phyloP scores from a whole-genome alignment of 2,329 filamentous ascomycete species.

The Ophiostoma tasmaniense region DNA sequence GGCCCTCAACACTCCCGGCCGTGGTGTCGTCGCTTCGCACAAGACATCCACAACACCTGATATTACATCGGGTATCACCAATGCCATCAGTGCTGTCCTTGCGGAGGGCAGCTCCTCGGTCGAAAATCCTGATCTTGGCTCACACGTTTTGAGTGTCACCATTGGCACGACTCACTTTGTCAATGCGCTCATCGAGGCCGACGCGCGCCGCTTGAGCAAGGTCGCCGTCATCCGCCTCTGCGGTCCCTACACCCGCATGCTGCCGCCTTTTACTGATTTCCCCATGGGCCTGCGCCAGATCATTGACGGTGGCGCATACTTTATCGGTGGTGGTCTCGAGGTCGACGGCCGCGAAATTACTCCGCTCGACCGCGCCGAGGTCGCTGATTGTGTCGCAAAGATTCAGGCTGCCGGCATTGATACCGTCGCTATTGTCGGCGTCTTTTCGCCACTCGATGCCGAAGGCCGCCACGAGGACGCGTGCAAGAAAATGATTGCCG shows the following conservation, averaged over 20 bases:
- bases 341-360: conserved; percentile 41
- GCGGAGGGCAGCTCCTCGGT: neutral
- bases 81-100: conserved; percentile 18
- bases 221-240: conserved; percentile 28
- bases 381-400: conserved; percentile 15
- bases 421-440: conserved; percentile 47
- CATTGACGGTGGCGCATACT: conserved; percentile 37
- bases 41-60: conserved; percentile 29
- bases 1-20: conserved; percentile 21
- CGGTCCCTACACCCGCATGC: conserved; percentile 18
- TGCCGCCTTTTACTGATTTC: neutral
- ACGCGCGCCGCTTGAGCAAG: conserved; percentile 21
- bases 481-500: conserved; percentile 39
- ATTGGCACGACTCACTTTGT: conserved; percentile 20
- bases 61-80: conserved; percentile 19
- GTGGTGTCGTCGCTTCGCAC: conserved; percentile 18
- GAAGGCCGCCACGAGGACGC: conserved; percentile 42
- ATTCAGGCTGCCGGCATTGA: conserved; percentile 26
- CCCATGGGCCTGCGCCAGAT: conserved; percentile 26
- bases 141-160: conserved; percentile 18
- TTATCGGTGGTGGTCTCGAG: conserved; percentile 45
- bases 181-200: conserved; percentile 14
- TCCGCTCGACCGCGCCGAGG: conserved; percentile 34
- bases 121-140: neutral
- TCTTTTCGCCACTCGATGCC: conserved; percentile 51